Conservation (phyloP, 495 filamentous ascomycete species). For the Usnea hakonensis region DNA sequence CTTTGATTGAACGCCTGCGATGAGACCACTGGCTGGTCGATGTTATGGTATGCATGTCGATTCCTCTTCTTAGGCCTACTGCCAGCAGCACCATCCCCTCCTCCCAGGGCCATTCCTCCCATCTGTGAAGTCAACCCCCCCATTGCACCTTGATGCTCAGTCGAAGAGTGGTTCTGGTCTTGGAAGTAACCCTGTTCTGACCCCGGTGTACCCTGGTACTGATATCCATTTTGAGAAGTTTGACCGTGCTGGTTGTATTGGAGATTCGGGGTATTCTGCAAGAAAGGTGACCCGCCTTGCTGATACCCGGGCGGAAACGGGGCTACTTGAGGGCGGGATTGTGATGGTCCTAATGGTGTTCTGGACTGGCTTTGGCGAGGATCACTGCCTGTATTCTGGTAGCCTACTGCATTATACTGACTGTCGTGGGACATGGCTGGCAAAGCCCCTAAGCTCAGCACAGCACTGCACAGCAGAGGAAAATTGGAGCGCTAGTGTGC, state of each 20-base stretch:
- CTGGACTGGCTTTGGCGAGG: constrained; percentile 28
- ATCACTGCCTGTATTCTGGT: constrained; percentile 35
- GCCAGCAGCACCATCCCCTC: constrained; percentile 50
- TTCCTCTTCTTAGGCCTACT: constrained; percentile 77
- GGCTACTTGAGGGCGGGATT: constrained; percentile 28
- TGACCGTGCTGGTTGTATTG: constrained; percentile 22
- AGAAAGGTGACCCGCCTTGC: constrained; percentile 17
- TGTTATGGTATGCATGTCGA: constrained; percentile 81
- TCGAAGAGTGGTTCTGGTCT: constrained; percentile 22
- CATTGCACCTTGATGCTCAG: too few relatives aligned
- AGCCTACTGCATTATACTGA: constrained; percentile 2
- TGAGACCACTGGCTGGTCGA: constrained; percentile 60
- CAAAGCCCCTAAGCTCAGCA: not conserved
- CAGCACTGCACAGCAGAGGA: not conserved
- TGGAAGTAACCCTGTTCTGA: constrained; percentile 29
- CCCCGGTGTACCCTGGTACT: constrained; percentile 25
- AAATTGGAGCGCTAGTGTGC: not conserved
- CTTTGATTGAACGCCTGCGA: constrained; percentile 61
- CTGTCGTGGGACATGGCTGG: constrained; percentile 10
- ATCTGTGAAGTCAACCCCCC: constrained; percentile 75
- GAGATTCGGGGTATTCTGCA: constrained; percentile 13
- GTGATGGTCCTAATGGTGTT: constrained; percentile 3
- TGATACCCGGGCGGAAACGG: constrained; percentile 28
- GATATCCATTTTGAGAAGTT: constrained; percentile 22
- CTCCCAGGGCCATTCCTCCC: constrained; percentile 69